These are phyloP conservation scores for Fragilariopsis cylindrus DNA, from an alignment of 108 stramenopile species.

Conservation along the genomic window DNA sequence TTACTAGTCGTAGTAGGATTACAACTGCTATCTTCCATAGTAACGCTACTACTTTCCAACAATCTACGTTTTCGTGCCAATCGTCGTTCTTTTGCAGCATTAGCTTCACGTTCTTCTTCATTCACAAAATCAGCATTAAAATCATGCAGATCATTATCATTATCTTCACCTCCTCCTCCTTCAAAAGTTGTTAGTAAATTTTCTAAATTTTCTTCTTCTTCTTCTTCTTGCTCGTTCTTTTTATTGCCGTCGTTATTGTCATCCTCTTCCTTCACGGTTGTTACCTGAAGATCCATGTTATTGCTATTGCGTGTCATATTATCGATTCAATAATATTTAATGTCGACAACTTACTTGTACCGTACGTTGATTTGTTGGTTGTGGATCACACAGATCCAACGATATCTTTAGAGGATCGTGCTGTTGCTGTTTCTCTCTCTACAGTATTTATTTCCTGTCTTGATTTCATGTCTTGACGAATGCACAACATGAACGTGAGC, in stretches of 20 bases:
- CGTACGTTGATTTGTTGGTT: too few species aligned
- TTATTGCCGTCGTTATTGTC: background rate
- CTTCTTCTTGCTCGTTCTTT: background rate
- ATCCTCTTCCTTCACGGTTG: background rate
- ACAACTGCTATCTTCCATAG: background rate
- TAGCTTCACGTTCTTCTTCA: slow-evolving; percentile 52
- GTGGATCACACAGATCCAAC: too few species aligned
- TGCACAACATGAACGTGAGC: too few species aligned
- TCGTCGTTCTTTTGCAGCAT: slow-evolving; percentile 31
- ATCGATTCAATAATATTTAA: background rate
- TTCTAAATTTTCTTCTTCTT: background rate
- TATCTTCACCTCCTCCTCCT: background rate
- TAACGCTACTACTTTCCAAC: slow-evolving; percentile 22
- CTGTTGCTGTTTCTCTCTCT: too few species aligned
- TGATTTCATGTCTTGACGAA: too few species aligned
- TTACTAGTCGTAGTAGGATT: background rate
- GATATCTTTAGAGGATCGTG: too few species aligned
- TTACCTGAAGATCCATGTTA: background rate
- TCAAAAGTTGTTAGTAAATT: background rate
- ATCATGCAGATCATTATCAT: slow-evolving; percentile 5
- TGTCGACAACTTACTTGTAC: too few species aligned
- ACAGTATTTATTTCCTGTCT: too few species aligned
- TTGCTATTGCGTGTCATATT: background rate
- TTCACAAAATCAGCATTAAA: slow-evolving; percentile 20
- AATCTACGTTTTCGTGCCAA: slow-evolving; percentile 25